Evolutionary conservation across 345 rosid species (phyloP), one percentile per base, ranked within the genome.

Genomic region (Anastatica hierochuntica): DNA sequence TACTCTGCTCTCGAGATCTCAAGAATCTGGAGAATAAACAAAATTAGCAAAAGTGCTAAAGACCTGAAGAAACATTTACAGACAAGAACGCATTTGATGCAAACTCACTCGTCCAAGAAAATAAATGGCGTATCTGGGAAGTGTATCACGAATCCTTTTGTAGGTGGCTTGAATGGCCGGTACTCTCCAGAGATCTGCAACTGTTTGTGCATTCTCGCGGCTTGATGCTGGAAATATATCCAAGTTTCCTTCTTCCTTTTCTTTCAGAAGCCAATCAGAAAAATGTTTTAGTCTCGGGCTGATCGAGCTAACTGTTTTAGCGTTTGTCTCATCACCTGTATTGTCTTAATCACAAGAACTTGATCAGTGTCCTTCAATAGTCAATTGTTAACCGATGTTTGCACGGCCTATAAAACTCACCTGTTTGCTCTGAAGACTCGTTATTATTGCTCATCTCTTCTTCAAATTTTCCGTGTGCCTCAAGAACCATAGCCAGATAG

Each of bases 151-250:
- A 64, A 90, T 79, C 21, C 85, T 72, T 67, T 59, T 73, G 64
- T 86, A 90, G 1, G 98, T 79, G 42, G 86, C 94, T 73, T 82
- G 89, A 67, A 90, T 68, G 61, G 89, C 80, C 44, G 70, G 72
- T 74, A 84, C 87, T 67, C 69, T 69, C 94, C 84, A 82, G 60
- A 90, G 58, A 18, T 82, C 87, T 71, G 67, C 87, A 40, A 84
- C 76, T 8, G 62, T 76, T 45, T 75, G 80, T 16, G 83, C 82
- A 72, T 76, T 82, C 73, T 82, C 87, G 7, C 77, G 60, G 52
- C 76, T 56, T 29, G 84, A 76, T 30, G 82, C 68, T 57, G 80
- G 88, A 73, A 83, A 78, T 10, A 77, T 75, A 74, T 82, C 90
- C 62, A 86, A 52, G 57, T 84, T 90, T 45, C 90, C 97, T 14